Evolutionary conservation across 805 yeast species (phyloP), one percentile per base, ranked within the genome.

Genomic region (Debaryomyces hansenii): DNA sequence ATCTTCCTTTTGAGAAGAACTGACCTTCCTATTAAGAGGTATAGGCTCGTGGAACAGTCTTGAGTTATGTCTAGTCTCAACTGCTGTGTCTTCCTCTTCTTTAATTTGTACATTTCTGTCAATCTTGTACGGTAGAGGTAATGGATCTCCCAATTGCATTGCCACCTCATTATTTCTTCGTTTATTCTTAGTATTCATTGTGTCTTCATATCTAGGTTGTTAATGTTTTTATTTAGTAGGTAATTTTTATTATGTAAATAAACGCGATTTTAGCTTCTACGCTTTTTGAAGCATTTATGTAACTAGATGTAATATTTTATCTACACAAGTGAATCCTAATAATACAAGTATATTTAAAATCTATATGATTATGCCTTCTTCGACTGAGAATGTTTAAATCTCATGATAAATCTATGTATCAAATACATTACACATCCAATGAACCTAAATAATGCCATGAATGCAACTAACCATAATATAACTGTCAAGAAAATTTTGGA

Each of bases 381-480:
- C 10, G 27, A 24, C 10, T 6, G 27, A 20, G 48, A 32, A 14
- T 38, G 31, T 29, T 51, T 64, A 48, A 69, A 62, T 44, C 53
- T 59, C 32, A 57, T 49, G 16, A 56, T 49, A 37, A 67, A 57
- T 50, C 77, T 63, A 48, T 63, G 67, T 12, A 70, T 43, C 62
- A 82, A 70, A 60, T 80, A 82, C 16, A 69, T 45, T 9, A 70
- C 49, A 54, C 84, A 77, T 7, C 87, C 87, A 41, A 78, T 50
- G 49, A 82, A 72, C 37, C 86, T 60, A 64, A 83, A 74, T 8
- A 77, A 60, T 0, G 87, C 84, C 70, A 83, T 67, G 38, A 80
- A 75, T 1, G 86, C 85, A 36, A 80, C 85, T 35, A 79, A 62
- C 85, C 86, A 81, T 47, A 82, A 72, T 48, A 83, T 67, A 20